Conservation (phyloP, 106 monocot genomes). For the Phalaenopsis equestris region DNA sequence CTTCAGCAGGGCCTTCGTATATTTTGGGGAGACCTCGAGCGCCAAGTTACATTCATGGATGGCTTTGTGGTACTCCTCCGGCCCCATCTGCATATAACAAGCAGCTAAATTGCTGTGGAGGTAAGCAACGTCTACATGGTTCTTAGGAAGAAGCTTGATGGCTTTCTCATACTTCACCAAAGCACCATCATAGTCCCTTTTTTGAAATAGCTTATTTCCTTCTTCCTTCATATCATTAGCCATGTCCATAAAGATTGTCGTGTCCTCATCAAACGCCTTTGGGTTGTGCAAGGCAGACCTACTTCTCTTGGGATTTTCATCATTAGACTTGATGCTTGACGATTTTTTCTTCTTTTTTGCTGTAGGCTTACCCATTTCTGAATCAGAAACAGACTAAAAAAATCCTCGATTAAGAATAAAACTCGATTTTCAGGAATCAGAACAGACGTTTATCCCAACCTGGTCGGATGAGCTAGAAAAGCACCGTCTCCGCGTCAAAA, state of each 20-base stretch:
- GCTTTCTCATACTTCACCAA: constrained; percentile 80
- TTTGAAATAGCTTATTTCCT: constrained; percentile 77
- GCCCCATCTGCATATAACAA: constrained; percentile 81
- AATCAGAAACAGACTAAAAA: background rate
- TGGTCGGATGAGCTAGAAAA: background rate
- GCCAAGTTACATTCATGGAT: constrained; percentile 80
- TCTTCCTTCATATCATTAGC: constrained; percentile 70
- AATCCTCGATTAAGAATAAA: background rate
- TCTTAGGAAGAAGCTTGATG: constrained; percentile 72
- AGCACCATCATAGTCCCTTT: constrained; percentile 70
- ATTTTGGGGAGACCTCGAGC: constrained; percentile 69
- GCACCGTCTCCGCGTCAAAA: background rate
- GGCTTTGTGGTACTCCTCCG: constrained; percentile 53
- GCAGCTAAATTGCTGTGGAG: constrained; percentile 69
- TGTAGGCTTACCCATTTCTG: constrained; percentile 73
- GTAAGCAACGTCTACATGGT: constrained; percentile 53
- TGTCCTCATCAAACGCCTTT: constrained; percentile 54
- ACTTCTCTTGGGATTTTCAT: constrained; percentile 22
- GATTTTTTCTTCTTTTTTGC: constrained; percentile 72
- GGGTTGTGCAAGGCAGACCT: constrained; percentile 22
- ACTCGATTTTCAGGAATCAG: background rate
- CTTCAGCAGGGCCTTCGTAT: constrained; percentile 78
- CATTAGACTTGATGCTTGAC: constrained; percentile 12
- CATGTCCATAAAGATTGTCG: constrained; percentile 66
- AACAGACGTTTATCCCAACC: background rate